Conservation (phyloP, 164 flowering plant species). For the Vitis riparia region DNA sequence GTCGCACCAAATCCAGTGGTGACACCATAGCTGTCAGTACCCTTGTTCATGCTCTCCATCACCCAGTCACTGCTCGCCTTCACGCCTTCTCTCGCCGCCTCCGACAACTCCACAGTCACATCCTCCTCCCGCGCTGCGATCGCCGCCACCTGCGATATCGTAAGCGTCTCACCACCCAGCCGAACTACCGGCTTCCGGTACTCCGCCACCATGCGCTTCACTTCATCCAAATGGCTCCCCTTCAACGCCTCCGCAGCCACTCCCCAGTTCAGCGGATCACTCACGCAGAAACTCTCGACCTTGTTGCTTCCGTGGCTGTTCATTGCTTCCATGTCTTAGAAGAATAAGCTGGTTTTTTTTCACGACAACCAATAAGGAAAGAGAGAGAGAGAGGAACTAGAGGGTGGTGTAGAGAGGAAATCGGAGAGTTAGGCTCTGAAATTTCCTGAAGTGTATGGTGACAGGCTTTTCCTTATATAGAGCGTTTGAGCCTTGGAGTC, state of each 20-base stretch:
- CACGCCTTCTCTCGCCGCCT: slow-evolving; percentile 48
- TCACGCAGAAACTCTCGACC: slow-evolving; percentile 17
- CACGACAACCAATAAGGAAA: neutral
- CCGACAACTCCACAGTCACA: slow-evolving; percentile 51
- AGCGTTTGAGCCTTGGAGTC: too few relatives aligned
- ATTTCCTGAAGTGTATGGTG: slow-evolving; percentile 17
- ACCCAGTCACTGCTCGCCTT: slow-evolving; percentile 79
- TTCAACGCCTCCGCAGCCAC: slow-evolving; percentile 46
- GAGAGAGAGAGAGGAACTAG: neutral
- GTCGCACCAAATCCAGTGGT: slow-evolving; percentile 73
- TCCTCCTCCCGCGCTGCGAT: slow-evolving; percentile 27
- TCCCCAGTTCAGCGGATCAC: slow-evolving; percentile 57
- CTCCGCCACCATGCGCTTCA: slow-evolving; percentile 65
- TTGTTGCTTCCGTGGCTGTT: slow-evolving; percentile 6
- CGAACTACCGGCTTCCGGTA: slow-evolving; percentile 42
- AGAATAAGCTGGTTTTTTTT: neutral
- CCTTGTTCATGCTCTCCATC: slow-evolving; percentile 60
- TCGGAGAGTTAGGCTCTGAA: neutral
- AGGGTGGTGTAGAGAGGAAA: neutral
- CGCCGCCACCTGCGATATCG: slow-evolving; percentile 62
- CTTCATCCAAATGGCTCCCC: slow-evolving; percentile 67
- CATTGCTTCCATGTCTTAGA: slow-evolving; percentile 1
- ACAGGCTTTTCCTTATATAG: neutral
- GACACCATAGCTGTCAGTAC: slow-evolving; percentile 63
- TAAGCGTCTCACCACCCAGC: slow-evolving; percentile 54